These are phyloP conservation scores for Flagelloscypha sp. DNA, from an alignment of 768 basidiomycete species.

Conservation along the genomic window DNA sequence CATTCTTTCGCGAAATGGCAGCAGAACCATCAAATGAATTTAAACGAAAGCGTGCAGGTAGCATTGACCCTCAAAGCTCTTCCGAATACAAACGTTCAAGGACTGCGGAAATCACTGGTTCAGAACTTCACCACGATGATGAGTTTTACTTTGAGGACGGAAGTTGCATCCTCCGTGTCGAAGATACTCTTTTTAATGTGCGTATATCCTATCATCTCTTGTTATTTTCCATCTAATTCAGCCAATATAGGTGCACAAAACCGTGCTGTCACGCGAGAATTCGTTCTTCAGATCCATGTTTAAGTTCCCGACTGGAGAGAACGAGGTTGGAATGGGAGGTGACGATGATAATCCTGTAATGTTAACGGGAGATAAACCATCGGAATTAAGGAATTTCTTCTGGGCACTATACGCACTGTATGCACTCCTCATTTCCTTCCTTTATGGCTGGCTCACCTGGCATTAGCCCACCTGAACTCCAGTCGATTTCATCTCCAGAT, in stretches of 20 bases:
- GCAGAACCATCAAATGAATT: no score
- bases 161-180: constrained; percentile 56
- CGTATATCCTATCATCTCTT: constrained; percentile 13
- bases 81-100: no score
- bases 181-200: constrained; percentile 63
- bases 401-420: constrained; percentile 74
- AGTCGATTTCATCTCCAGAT: constrained; percentile 34
- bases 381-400: constrained; percentile 66
- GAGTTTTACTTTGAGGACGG: constrained; percentile 61
- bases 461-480: constrained; percentile 45
- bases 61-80: no score
- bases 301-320: constrained; percentile 50
- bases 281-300: constrained; percentile 65
- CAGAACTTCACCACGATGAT: no score
- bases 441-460: constrained; percentile 3
- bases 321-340: constrained; percentile 43
- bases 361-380: constrained; percentile 51
- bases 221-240: no score
- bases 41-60: no score
- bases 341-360: constrained; percentile 61
- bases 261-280: constrained; percentile 51
- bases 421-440: constrained; percentile 17
- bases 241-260: constrained; percentile 50
- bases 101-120: no score
- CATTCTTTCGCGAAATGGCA: no score